These are phyloP conservation scores for Solanum sitiens DNA, from an alignment of 257 asterid genomes.

Conservation along the genomic window DNA sequence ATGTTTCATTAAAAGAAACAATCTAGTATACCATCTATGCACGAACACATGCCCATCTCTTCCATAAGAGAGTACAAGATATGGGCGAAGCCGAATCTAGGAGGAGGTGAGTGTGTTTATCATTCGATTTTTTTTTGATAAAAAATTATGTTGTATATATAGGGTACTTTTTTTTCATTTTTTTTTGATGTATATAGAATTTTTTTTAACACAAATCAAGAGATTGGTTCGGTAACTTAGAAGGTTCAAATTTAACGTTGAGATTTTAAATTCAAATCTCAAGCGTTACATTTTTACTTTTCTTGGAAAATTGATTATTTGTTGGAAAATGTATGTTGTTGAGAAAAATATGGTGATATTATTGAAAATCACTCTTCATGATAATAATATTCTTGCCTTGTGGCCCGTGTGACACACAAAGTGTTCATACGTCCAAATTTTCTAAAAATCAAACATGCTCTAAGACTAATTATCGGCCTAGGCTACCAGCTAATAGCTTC, in stretches of 20 bases:
- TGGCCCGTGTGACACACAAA: not conserved
- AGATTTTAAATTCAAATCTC: no score
- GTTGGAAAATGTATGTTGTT: not conserved
- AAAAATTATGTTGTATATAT: not conserved
- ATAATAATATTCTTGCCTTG: not conserved
- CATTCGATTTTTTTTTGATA: not conserved
- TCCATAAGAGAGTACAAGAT: not conserved
- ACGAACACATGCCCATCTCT: not conserved
- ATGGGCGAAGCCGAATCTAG: not conserved
- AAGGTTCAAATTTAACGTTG: not conserved
- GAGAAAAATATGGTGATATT: not conserved
- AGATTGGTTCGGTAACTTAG: not conserved
- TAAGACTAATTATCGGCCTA: not conserved
- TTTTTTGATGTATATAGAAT: not conserved
- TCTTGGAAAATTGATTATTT: not conserved
- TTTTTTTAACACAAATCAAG: not conserved
- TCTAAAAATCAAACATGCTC: not conserved
- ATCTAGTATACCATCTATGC: not conserved
- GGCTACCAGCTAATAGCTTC: not conserved
- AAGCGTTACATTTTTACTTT: no score
- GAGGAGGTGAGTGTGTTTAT: not conserved
- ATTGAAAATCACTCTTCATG: not conserved
- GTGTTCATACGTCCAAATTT: not conserved
- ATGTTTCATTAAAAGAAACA: conserved; percentile 79
- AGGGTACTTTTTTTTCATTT: not conserved